Evolutionary conservation across 2,329 filamentous ascomycete genomes (phyloP), one percentile per base, ranked within the genome.

Genomic region (Sphaerostilbella broomeana): DNA sequence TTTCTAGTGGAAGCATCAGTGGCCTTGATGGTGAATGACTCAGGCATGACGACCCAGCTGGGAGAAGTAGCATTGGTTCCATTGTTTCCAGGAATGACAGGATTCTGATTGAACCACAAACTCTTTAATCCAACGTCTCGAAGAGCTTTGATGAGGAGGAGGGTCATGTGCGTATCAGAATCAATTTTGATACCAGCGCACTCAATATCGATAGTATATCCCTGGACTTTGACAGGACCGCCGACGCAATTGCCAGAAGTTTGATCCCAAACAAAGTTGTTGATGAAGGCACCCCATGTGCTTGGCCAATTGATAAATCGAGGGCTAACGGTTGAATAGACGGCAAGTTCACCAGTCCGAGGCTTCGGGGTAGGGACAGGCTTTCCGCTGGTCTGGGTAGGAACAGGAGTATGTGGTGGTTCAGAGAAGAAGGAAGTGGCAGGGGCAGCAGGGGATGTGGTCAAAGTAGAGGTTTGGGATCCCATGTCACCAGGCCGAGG

Each of bases 241-340:
- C 53, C 50, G 17, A 62, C 51, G 24, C 62, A 64, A 5, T 53
- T 52, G 11, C 62, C 62, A 8, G 58, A 58, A 10, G 47, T 48
- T 39, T 58, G 59, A 40, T 64, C 62, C 62, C 62, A 64, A n/a
- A 61, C 48, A 38, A 64, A 64, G 24, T 59, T 61, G 42, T 60
- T 58, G 44, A 64, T 63, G 41, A 64, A 64, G 0, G 57, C 47
- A 38, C 61, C 53, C 62, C 60, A 64, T 9, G 57, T 61, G 31
- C 51, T 58, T 33, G 58, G 56, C 61, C 62, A 64, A 45, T 62
- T 64, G 49, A 64, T 53, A 45, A 63, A 64, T 5, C 62, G 57
- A 27, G 62, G 62, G 38, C 57, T 64, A 27, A 63, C 51, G 2
- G 52, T 50, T 9, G 59, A 52, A 18, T 53, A 54, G 8, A 64